Conservation (phyloP, 1,139 yeast species). For the Sugiyamaella castrensis region DNA sequence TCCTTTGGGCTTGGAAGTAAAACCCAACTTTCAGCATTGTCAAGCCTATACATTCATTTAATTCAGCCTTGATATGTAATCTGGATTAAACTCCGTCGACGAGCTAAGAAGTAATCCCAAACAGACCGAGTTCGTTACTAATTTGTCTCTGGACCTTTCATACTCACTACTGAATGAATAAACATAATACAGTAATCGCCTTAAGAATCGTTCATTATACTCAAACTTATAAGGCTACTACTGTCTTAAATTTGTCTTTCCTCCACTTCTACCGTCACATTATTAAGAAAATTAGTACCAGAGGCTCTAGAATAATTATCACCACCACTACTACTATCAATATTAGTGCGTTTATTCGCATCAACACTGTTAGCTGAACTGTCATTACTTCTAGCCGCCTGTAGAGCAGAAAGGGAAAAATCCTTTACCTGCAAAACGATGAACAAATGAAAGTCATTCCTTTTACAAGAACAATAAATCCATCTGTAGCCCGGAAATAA, state of each 20-base stretch:
- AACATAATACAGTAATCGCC: slow-evolving; percentile 79
- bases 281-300: slow-evolving; percentile 29
- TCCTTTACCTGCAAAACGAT: slow-evolving; percentile 54
- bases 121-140: slow-evolving; percentile 62
- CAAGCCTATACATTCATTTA: slow-evolving; percentile 37
- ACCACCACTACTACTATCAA: no score
- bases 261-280: slow-evolving; percentile 27
- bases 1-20: slow-evolving; percentile 67
- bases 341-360: no score
- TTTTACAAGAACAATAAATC: slow-evolving; percentile 83
- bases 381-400: slow-evolving; percentile 1
- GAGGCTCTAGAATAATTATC: neutral
- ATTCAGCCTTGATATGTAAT: slow-evolving; percentile 3
- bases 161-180: slow-evolving; percentile 77
- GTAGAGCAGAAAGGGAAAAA: slow-evolving; percentile 6
- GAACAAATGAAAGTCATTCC: slow-evolving; percentile 96
- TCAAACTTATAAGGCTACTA: slow-evolving; percentile 74
- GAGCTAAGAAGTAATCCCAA: slow-evolving; percentile 89
- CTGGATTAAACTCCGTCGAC: slow-evolving; percentile 64
- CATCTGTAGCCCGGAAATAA: slow-evolving; percentile 78
- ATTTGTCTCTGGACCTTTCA: slow-evolving; percentile 51
- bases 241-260: slow-evolving; percentile 52
- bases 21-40: slow-evolving; percentile 38
- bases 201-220: slow-evolving; percentile 81
- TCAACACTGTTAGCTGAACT: no score